These are phyloP conservation scores for Solanum tarijense DNA, from an alignment of 257 asterid species.

Conservation along the genomic window DNA sequence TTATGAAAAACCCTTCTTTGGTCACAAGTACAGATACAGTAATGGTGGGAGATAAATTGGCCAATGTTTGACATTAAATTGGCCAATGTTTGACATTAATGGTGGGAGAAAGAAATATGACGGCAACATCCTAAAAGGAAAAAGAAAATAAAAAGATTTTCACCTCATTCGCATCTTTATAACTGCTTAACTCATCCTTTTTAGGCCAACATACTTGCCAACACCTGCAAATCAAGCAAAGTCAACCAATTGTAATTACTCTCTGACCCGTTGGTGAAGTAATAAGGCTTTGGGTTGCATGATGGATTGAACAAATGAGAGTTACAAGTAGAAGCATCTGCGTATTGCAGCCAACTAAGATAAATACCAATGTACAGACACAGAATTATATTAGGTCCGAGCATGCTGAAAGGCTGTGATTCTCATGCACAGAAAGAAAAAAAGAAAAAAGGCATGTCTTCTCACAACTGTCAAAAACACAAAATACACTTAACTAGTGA, in stretches of 20 bases:
- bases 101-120: not conserved
- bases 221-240: slow-evolving; percentile 31
- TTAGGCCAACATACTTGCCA: slow-evolving; percentile 57
- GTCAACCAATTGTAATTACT: not conserved
- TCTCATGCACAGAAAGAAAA: not conserved
- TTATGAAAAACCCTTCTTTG: not conserved
- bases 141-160: not conserved
- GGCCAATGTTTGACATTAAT: not conserved
- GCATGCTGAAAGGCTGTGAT: not conserved
- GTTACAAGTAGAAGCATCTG: not conserved
- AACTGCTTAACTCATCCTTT: slow-evolving; percentile 37
- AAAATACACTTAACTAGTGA: not conserved
- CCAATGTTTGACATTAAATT: not conserved
- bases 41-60: not conserved
- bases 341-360: not conserved
- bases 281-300: not conserved
- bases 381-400: not conserved
- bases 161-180: slow-evolving; percentile 80
- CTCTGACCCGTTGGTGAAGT: not conserved
- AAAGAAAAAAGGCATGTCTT: not conserved
- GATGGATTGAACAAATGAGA: not conserved
- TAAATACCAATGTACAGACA: not conserved
- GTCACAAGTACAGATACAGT: not conserved
- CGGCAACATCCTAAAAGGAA: not conserved
- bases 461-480: not conserved